Percentiles rank a stretch among this genome's conserved stretches.
These are phyloP conservation scores for Hordeum pubiflorum DNA, from an alignment of 202 grass and related monocot genomes.

Conservation along the genomic window DNA sequence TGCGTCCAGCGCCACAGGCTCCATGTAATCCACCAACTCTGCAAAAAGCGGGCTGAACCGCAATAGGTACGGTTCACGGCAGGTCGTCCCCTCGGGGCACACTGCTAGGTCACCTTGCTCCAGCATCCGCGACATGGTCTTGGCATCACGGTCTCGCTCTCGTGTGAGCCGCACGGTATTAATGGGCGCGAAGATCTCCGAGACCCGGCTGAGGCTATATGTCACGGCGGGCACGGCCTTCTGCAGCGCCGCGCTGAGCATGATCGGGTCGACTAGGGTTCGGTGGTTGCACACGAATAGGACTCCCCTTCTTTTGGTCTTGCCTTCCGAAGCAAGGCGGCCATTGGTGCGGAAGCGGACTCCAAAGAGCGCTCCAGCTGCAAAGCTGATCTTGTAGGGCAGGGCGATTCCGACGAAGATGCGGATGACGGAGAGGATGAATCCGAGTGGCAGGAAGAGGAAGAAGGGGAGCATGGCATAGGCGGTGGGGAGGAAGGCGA, in stretches of 20 bases:
- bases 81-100: slow-evolving; percentile 85
- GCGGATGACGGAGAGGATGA: slow-evolving; percentile 51
- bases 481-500: slow-evolving; percentile 61
- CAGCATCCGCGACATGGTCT: slow-evolving; percentile 58
- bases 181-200: slow-evolving; percentile 60
- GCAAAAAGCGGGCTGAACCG: slow-evolving; percentile 89
- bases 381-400: slow-evolving; percentile 45
- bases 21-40: slow-evolving; percentile 75
- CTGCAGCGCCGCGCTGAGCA: slow-evolving; percentile 51
- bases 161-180: slow-evolving; percentile 66
- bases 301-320: slow-evolving; percentile 18
- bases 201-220: slow-evolving; percentile 77
- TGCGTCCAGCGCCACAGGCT: slow-evolving; percentile 74
- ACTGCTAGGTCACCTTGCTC: slow-evolving; percentile 52
- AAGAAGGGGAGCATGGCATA: slow-evolving; percentile 47
- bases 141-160: slow-evolving; percentile 51
- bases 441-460: slow-evolving; percentile 60
- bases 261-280: slow-evolving; percentile 79
- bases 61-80: slow-evolving; percentile 80
- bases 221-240: slow-evolving; percentile 61
- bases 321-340: neutral
- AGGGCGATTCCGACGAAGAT: slow-evolving; percentile 49
- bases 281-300: slow-evolving; percentile 82
- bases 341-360: slow-evolving; percentile 37
- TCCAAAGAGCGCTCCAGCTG: slow-evolving; percentile 30